Evolutionary conservation across 2,329 filamentous ascomycete species (phyloP).

Genomic region (Neopestalotiopsis sp.): DNA sequence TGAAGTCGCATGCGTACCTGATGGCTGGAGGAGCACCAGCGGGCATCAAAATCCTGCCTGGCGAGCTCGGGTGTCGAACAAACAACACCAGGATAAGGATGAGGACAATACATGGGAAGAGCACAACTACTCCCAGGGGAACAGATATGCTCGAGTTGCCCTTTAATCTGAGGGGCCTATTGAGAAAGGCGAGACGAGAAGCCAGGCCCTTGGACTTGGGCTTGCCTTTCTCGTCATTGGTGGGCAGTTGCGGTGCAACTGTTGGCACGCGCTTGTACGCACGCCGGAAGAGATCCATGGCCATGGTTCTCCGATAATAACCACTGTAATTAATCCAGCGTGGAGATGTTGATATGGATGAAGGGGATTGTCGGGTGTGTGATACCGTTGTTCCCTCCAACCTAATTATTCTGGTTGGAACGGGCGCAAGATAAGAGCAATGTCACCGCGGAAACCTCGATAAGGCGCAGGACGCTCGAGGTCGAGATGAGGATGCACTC

Average conservation of each 20-base stretch:
- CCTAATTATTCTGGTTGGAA: not conserved
- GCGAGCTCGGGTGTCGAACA: constrained; percentile 82
- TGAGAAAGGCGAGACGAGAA: constrained; percentile 76
- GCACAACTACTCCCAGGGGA: constrained; percentile 86
- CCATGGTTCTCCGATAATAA: constrained; percentile 24
- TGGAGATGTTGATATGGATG: not conserved
- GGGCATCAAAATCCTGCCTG: constrained; percentile 84
- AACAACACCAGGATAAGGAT: constrained; percentile 90
- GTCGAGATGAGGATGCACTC: not conserved
- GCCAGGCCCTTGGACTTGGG: constrained; percentile 45
- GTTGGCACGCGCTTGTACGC: constrained; percentile 55
- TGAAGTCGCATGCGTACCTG: constrained; percentile 62
- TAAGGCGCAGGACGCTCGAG: not conserved
- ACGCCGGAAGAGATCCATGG: constrained; percentile 65
- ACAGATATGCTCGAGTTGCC: constrained; percentile 93
- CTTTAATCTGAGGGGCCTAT: constrained; percentile 83
- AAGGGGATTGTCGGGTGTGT: not conserved
- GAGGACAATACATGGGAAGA: constrained; percentile 92
- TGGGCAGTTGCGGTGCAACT: constrained; percentile 50
- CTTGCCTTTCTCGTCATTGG: constrained; percentile 55
- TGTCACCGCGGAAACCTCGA: constrained; percentile 9
- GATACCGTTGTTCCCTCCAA: not conserved
- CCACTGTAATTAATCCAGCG: constrained; percentile 23
- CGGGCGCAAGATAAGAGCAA: constrained; percentile 8
- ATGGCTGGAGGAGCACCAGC: constrained; percentile 87